Evolutionary conservation across 345 rosid species (phyloP).

Genomic region (Noccaea caerulescens): DNA sequence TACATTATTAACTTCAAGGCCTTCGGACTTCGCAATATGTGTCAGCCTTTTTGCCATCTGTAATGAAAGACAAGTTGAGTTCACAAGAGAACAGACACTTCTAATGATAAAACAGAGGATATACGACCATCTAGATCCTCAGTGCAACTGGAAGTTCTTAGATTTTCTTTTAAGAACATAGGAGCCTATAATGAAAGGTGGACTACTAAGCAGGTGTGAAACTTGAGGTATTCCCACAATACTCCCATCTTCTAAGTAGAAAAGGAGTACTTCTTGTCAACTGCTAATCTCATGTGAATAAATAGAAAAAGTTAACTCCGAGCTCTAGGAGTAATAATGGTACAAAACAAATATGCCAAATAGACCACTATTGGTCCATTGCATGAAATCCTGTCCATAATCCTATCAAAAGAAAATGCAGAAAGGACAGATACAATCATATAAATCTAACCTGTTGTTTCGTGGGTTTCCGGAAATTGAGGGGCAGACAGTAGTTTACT

Average conservation of each 20-base stretch:
- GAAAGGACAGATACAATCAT: constrained; percentile 26
- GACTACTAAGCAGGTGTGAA: constrained; percentile 2
- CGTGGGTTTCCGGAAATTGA: constrained; percentile 88
- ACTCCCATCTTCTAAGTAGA: constrained; percentile 13
- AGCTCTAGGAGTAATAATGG: constrained; percentile 2
- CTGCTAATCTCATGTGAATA: constrained; percentile 22
- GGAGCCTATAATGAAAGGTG: constrained; percentile 7
- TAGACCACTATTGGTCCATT: constrained; percentile 14
- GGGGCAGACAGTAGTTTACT: constrained; percentile 78
- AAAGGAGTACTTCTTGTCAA: constrained; percentile 9
- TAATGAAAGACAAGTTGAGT: constrained; percentile 38
- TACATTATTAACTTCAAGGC: constrained; percentile 83
- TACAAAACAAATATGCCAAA: constrained; percentile 28
- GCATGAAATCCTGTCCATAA: constrained; percentile 28
- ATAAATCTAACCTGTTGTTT: constrained; percentile 77
- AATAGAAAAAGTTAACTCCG: neutral
- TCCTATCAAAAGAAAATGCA: constrained; percentile 8
- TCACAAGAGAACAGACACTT: constrained; percentile 27
- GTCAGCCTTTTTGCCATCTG: constrained; percentile 96
- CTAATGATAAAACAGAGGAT: constrained; percentile 8
- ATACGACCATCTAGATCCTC: constrained; percentile 16
- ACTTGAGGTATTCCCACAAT: constrained; percentile 1
- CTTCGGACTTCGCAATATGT: constrained; percentile 83
- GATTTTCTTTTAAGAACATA: neutral
- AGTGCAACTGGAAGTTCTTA: constrained; percentile 1